Conservation (phyloP, 805 yeast species). For the Starmerella sirachaensis region DNA sequence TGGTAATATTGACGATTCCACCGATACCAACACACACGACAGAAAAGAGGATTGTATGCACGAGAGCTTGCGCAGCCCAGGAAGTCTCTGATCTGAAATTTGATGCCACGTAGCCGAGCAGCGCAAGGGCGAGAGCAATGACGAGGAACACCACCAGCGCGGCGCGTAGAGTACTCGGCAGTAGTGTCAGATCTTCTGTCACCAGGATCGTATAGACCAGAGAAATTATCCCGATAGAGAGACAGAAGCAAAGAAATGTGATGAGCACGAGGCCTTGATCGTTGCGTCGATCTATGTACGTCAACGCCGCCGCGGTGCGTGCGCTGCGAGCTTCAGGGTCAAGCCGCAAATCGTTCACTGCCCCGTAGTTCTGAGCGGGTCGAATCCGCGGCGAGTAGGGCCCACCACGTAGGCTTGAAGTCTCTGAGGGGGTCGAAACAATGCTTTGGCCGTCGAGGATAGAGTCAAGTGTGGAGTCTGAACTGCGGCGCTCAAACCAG, state of each 20-base stretch:
- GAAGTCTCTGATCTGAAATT: constrained; percentile 34
- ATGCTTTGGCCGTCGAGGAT: constrained; percentile 3
- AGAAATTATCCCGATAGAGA: constrained; percentile 30
- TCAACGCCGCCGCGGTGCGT: too few species aligned
- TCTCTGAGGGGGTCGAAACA: constrained; percentile 1
- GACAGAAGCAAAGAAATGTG: constrained; percentile 32
- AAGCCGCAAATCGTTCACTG: constrained; percentile 5
- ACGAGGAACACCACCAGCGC: constrained; percentile 27
- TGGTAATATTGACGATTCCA: constrained; percentile 28
- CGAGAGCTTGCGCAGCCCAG: constrained; percentile 34
- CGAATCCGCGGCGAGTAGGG: constrained; percentile 17
- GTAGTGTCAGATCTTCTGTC: constrained; percentile 26
- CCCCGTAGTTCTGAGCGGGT: background rate
- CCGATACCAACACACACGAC: constrained; percentile 36
- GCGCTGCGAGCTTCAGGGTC: too few species aligned
- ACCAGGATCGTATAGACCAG: constrained; percentile 35
- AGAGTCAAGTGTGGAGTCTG: constrained; percentile 4
- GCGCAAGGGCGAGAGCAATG: constrained; percentile 34
- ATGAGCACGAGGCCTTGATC: constrained; percentile 36
- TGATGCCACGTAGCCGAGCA: constrained; percentile 36
- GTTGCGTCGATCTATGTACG: constrained; percentile 26
- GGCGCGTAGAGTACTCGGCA: constrained; percentile 22
- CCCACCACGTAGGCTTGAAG: constrained; percentile 3
- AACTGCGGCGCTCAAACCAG: constrained; percentile 9
- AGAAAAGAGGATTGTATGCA: constrained; percentile 34